A percentile compares a stretch with the other conserved stretches of the same genome.
Evolutionary conservation across 164 flowering plant genomes (phyloP).

Genomic region (Tetrastigma voinierianum): DNA sequence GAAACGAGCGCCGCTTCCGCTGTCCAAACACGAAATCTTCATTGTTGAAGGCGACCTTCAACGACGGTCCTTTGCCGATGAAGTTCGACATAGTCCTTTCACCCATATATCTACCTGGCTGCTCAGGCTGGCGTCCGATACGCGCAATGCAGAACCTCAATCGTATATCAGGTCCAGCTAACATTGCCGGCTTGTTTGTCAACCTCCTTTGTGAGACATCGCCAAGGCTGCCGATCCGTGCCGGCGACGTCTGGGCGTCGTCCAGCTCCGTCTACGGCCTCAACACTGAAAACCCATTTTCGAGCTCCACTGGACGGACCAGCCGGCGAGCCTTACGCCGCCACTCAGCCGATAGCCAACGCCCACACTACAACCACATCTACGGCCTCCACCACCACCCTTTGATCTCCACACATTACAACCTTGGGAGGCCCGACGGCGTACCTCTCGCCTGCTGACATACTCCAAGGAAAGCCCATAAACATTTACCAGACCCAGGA

Average conservation of each 20-base stretch:
- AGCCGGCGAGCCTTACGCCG: constrained; percentile 94
- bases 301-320: constrained; percentile 81
- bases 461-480: constrained; percentile 62
- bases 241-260: constrained; percentile 91
- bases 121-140: constrained; percentile 94
- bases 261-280: constrained; percentile 94
- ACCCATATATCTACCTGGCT: constrained; percentile 87
- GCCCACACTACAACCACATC: constrained; percentile 94
- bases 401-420: constrained; percentile 87
- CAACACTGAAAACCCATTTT: constrained; percentile 71
- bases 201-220: constrained; percentile 65
- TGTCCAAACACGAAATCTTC: constrained; percentile 55
- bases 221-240: constrained; percentile 65
- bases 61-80: constrained; percentile 49
- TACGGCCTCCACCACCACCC: constrained; percentile 80
- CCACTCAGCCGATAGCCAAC: constrained; percentile 90
- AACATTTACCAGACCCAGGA: constrained; percentile 59
- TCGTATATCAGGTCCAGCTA: constrained; percentile 76
- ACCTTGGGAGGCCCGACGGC: constrained; percentile 94
- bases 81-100: constrained; percentile 83
- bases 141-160: constrained; percentile 84
- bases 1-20: constrained; percentile 53
- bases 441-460: constrained; percentile 86
- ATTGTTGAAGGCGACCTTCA: constrained; percentile 79
- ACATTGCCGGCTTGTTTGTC: constrained; percentile 86